Evolutionary conservation across 2,329 filamentous ascomycete species (phyloP), one percentile per base, ranked within the genome.

Genomic region (Setomelanomma holmii): DNA sequence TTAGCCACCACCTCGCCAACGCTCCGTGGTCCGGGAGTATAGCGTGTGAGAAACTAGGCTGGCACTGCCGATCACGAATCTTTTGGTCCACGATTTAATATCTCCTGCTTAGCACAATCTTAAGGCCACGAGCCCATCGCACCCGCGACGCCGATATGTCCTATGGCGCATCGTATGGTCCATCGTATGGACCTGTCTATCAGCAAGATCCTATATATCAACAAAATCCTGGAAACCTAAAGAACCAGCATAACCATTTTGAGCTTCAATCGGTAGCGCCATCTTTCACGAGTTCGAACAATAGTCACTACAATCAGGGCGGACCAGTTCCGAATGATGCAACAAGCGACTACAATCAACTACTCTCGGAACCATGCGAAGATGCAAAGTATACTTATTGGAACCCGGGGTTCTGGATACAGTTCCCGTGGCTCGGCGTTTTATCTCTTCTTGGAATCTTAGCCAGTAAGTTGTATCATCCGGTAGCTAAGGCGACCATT

Each of bases 381-480:
- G 16, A 23, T 19, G 24, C 12, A 17, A 23, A 22, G 6, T 17
- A 35, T 17, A 24, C 36, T 4, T 17, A 21, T n/a, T 47, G 45
- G 45, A 40, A 8, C 5, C 36, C 45, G 21, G 45, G 45, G 34
- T 33, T 47, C 38, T 47, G 45, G 45, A 40, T 22, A 22, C 45
- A 41, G n/a, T 47, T 47, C 24, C 36, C 45, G 16, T 11, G 16
- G 12, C 38, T 33, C 16, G 45, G 22, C 4, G 34, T 47, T 33
- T 20, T 40, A 8, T 33, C 45, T 11, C 16, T 47, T 8, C 14
- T 45, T 22, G 42, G 42, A 8, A 20, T 45, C 5, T 23, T 45
- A 23, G 42, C 42, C 20, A 45, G 42, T 45, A 36, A 11, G 11
- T 41, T 8, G 24, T 12, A 12, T 8, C 42, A 11, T 22, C 20